A percentile compares a stretch with the other conserved stretches of the same genome.
Evolutionary conservation across 805 yeast genomes (phyloP).

Genomic region (Pichia deserticola): DNA sequence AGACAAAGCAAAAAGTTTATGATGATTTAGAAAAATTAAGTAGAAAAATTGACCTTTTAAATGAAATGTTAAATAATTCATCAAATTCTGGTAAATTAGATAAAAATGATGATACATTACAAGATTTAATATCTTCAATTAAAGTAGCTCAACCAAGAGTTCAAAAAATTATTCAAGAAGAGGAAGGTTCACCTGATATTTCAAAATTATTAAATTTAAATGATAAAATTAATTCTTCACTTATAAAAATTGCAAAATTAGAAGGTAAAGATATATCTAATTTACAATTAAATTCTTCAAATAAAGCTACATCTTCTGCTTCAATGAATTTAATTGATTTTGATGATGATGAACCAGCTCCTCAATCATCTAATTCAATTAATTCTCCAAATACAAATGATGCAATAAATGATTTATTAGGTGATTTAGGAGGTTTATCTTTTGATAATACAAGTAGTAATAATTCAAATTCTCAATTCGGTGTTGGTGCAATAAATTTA

Average conservation of each 20-base stretch:
- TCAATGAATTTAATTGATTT: constrained; percentile 57
- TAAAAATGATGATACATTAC: constrained; percentile 58
- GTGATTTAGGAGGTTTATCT: constrained; percentile 60
- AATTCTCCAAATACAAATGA: constrained; percentile 32
- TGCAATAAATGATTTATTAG: constrained; percentile 60
- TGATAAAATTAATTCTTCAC: constrained; percentile 64
- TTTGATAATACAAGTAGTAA: constrained; percentile 30
- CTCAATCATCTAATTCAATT: constrained; percentile 14
- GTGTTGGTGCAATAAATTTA: constrained; percentile 27
- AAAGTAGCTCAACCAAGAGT: constrained; percentile 83
- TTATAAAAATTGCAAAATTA: constrained; percentile 59
- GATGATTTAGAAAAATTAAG: constrained; percentile 79
- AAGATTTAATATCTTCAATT: constrained; percentile 69
- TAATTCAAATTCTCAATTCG: constrained; percentile 11
- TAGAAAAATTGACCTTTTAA: constrained; percentile 78
- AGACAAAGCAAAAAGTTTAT: constrained; percentile 69
- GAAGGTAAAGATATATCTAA: constrained; percentile 51
- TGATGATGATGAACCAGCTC: constrained; percentile 41
- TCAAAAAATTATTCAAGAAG: constrained; percentile 77
- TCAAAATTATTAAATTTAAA: constrained; percentile 59
- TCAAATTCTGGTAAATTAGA: constrained; percentile 35
- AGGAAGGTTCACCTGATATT: constrained; percentile 61
- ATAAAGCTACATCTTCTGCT: constrained; percentile 13
- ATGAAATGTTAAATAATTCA: constrained; percentile 69
- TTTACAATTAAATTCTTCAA: constrained; percentile 34